phyloP scores from a whole-genome alignment of 83 land plant species.

The Diphasiastrum complanatum region DNA sequence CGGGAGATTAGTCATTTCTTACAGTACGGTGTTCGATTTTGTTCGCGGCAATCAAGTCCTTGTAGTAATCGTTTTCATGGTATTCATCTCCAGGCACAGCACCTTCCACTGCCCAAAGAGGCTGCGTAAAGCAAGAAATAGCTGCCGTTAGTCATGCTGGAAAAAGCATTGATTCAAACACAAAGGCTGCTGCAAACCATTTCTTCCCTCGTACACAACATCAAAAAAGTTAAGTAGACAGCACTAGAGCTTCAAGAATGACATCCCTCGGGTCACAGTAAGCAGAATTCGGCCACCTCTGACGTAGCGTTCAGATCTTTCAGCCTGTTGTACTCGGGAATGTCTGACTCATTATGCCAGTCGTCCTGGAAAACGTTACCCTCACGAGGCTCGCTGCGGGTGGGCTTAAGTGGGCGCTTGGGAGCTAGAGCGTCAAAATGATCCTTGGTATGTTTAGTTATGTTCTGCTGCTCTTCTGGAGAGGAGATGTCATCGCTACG shows the following conservation, averaged over 20 bases:
- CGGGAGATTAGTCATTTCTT: background rate
- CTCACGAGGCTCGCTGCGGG: slow-evolving; percentile 35
- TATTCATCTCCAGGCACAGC: slow-evolving; percentile 25
- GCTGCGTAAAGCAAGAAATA: slow-evolving; percentile 5
- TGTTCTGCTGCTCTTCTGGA: slow-evolving; percentile 22
- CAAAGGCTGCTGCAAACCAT: no score
- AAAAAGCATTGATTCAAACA: no score
- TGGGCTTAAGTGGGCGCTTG: slow-evolving; percentile 41
- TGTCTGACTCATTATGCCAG: background rate
- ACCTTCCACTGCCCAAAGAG: slow-evolving; percentile 1
- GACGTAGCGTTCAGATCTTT: slow-evolving; percentile 27
- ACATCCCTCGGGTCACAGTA: background rate
- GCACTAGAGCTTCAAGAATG: background rate
- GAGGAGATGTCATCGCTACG: slow-evolving; percentile 47
- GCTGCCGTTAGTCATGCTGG: no score
- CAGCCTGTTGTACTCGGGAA: slow-evolving; percentile 36
- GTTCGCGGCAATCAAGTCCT: slow-evolving; percentile 31
- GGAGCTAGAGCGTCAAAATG: slow-evolving; percentile 45
- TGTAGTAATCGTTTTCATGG: slow-evolving; percentile 44
- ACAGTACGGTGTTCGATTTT: slow-evolving; percentile 34
- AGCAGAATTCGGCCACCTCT: slow-evolving; percentile 8
- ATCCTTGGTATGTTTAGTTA: slow-evolving; percentile 24
- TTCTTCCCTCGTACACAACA: background rate
- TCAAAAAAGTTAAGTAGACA: background rate
- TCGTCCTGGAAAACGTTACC: background rate